Percentiles rank a stretch among this genome's conserved stretches.
Evolutionary conservation across 768 basidiomycete species (phyloP).

Genomic region (Calocybe gangraenosa): DNA sequence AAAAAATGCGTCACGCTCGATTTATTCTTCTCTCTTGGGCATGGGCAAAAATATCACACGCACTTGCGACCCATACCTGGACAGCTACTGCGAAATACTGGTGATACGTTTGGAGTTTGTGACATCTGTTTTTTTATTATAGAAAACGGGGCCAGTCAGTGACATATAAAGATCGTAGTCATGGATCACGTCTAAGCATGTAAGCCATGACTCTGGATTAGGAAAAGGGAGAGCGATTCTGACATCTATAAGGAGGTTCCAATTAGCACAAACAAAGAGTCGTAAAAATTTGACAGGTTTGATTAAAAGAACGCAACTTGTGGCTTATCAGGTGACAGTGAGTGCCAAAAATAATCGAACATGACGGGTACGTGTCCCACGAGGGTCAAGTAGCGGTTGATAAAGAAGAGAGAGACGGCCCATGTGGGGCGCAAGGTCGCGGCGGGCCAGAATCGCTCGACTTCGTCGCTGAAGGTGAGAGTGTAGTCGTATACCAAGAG

Average conservation of each 20-base stretch:
- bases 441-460: slow-evolving; percentile 32
- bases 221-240: not conserved
- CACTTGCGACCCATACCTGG: slow-evolving; percentile 13
- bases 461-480: slow-evolving; percentile 32
- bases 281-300: not conserved
- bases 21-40: no score
- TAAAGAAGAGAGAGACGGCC: slow-evolving; percentile 27
- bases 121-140: slow-evolving; percentile 6
- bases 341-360: slow-evolving; percentile 21
- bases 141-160: not conserved
- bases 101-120: slow-evolving; percentile 11
- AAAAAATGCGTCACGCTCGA: no score
- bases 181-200: not conserved
- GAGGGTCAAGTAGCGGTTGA: slow-evolving; percentile 31
- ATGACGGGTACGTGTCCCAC: slow-evolving; percentile 26
- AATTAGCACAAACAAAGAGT: slow-evolving; percentile 8
- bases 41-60: not conserved
- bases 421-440: slow-evolving; percentile 13
- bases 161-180: slow-evolving; percentile 1
- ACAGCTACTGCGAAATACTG: slow-evolving; percentile 14
- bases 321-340: slow-evolving; percentile 10
- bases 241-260: slow-evolving; percentile 1
- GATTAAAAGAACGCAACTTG: slow-evolving; percentile 9
- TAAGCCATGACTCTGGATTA: no score
- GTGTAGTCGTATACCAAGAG: slow-evolving; percentile 33